Percentiles rank a stretch among this genome's conserved stretches.
Conservation (phyloP, 179 eudicot genomes). For the Patellifolia procumbens region DNA sequence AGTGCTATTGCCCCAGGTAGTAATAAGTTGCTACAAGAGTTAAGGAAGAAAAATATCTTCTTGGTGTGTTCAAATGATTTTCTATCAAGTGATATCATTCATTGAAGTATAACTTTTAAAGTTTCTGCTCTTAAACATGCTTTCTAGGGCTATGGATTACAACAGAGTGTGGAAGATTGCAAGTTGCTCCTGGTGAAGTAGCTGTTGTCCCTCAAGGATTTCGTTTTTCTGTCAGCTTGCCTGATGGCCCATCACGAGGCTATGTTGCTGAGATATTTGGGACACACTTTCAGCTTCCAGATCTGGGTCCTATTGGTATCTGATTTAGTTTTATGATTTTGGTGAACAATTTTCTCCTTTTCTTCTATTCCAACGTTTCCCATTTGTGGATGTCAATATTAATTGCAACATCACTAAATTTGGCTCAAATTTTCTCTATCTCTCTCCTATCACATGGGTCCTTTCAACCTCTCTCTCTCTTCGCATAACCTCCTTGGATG, state of each 20-base stretch:
- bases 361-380: no score
- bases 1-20: neutral
- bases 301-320: slow-evolving; percentile 91
- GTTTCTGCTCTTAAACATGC: neutral
- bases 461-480: no score
- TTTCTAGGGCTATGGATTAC: slow-evolving; percentile 77
- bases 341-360: no score
- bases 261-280: slow-evolving; percentile 93
- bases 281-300: slow-evolving; percentile 94
- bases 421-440: no score
- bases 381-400: no score
- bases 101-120: neutral
- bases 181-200: slow-evolving; percentile 84
- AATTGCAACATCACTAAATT: no score
- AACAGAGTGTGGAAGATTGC: slow-evolving; percentile 89
- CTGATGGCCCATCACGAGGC: slow-evolving; percentile 97
- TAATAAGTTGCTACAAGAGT: neutral
- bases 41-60: neutral
- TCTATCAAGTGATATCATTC: neutral
- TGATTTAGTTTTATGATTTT: neutral
- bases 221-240: slow-evolving; percentile 68
- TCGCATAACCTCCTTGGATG: no score
- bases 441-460: no score
- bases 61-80: neutral
- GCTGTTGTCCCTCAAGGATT: slow-evolving; percentile 91